These are phyloP conservation scores for Teratosphaeria pseudoeucalypti DNA, from an alignment of 2,329 filamentous ascomycete genomes.

Conservation along the genomic window DNA sequence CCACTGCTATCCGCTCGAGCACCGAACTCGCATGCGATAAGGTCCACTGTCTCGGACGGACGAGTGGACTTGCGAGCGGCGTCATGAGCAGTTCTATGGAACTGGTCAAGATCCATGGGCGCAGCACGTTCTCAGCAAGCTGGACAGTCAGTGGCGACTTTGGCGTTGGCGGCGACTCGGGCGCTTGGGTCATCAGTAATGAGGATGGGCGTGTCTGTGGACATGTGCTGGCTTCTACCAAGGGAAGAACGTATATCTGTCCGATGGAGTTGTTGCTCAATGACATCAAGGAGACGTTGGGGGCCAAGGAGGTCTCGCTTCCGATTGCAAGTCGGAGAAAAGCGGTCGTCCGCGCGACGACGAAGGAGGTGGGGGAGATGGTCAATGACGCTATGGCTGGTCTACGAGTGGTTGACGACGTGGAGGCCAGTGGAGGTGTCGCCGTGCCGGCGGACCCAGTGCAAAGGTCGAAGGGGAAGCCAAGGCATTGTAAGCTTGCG, in stretches of 20 bases:
- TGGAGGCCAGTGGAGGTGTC: slow-evolving; percentile 9
- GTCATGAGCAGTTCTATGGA: slow-evolving; percentile 67
- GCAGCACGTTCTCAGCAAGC: slow-evolving; percentile 66
- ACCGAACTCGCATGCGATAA: slow-evolving; percentile 60
- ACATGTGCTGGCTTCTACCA: slow-evolving; percentile 73
- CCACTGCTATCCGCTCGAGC: slow-evolving; percentile 44
- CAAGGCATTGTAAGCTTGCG: neutral
- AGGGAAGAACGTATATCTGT: slow-evolving; percentile 74
- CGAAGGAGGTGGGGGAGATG: neutral
- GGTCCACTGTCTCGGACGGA: slow-evolving; percentile 83
- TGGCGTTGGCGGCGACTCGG: slow-evolving; percentile 73
- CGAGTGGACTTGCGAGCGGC: slow-evolving; percentile 71
- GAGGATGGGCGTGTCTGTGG: slow-evolving; percentile 71
- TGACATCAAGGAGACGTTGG: slow-evolving; percentile 72
- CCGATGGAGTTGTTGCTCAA: slow-evolving; percentile 85
- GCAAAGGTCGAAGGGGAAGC: slow-evolving; percentile 1
- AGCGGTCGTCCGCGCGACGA: neutral
- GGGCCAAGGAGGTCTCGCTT: slow-evolving; percentile 58
- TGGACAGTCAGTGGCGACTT: slow-evolving; percentile 53
- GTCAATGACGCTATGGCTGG: neutral
- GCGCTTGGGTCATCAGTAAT: slow-evolving; percentile 84
- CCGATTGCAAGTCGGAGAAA: slow-evolving; percentile 33
- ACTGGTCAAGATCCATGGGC: slow-evolving; percentile 78
- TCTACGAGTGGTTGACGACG: neutral
- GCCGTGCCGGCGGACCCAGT: slow-evolving; percentile 9